Conservation (phyloP, 768 basidiomycete genomes). For the Lentinula raphanica region DNA sequence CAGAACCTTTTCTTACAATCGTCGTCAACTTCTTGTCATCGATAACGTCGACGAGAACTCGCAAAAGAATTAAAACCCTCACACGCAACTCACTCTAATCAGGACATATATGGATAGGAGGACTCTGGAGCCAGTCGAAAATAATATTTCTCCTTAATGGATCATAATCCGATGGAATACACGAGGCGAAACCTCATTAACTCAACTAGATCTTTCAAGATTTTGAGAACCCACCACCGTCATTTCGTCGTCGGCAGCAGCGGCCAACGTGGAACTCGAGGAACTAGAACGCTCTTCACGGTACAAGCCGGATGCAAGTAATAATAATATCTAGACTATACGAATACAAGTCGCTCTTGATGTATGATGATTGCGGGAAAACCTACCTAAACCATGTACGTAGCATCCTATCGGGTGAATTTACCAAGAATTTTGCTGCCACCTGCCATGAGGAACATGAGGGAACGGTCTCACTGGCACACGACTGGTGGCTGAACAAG, state of each 20-base stretch:
- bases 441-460: conserved; percentile 21
- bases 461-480: background rate
- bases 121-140: too few relatives aligned
- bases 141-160: too few relatives aligned
- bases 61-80: background rate
- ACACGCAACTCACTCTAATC: background rate
- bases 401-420: conserved; percentile 28
- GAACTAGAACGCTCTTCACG: too few relatives aligned
- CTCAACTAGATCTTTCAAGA: background rate
- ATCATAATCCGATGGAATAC: background rate
- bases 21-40: background rate
- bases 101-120: background rate
- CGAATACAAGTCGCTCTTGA: too few relatives aligned
- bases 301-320: too few relatives aligned
- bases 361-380: background rate
- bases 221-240: too few relatives aligned
- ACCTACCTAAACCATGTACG: background rate
- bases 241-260: too few relatives aligned
- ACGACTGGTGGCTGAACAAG: too few relatives aligned
- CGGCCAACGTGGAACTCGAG: too few relatives aligned
- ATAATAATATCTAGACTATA: background rate
- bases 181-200: background rate
- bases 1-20: background rate
- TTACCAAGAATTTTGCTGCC: conserved; percentile 43
- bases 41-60: background rate